Percentiles rank a stretch among this genome's conserved stretches.
Evolutionary conservation across 768 basidiomycete species (phyloP).

Genomic region (Cystoderma amianthinum): DNA sequence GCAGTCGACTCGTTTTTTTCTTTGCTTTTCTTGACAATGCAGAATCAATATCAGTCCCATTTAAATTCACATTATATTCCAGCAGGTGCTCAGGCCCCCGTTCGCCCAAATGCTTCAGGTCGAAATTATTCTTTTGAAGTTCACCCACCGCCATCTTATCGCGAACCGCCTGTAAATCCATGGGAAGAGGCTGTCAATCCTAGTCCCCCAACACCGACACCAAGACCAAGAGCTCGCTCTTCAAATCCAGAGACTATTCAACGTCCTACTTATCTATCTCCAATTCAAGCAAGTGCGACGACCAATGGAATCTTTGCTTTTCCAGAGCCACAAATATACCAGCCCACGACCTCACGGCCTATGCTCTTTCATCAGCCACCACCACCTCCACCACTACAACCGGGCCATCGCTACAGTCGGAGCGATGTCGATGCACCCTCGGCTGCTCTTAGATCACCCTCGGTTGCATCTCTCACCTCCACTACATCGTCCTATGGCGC

Average conservation of each 20-base stretch:
- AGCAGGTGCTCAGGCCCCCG: no score
- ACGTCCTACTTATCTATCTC: no score
- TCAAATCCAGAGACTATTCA: conserved; percentile 15
- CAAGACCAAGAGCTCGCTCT: conserved; percentile 25
- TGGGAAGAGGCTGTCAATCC: conserved; percentile 5
- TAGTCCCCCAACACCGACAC: neutral
- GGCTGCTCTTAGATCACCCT: conserved; percentile 20
- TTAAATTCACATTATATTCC: no score
- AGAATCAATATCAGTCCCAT: no score
- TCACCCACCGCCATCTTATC: conserved; percentile 5
- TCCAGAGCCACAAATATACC: conserved; percentile 47
- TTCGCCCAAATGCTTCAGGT: no score
- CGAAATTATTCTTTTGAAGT: no score
- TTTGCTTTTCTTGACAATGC: no score
- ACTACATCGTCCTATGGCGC: conserved; percentile 15
- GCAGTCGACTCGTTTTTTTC: no score
- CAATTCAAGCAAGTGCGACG: conserved; percentile 32
- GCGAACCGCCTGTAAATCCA: conserved; percentile 3
- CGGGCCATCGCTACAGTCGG: conserved; percentile 28
- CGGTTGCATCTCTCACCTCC: conserved; percentile 24
- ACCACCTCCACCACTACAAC: conserved; percentile 7
- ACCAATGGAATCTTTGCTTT: conserved; percentile 21
- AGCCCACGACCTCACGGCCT: no score
- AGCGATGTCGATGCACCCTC: conserved; percentile 23
- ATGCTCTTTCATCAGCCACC: conserved; percentile 18